Percentiles rank a stretch among this genome's conserved stretches.
These are phyloP conservation scores for Albifimbria verrucaria DNA, from an alignment of 2,329 filamentous ascomycete species.

Conservation along the genomic window DNA sequence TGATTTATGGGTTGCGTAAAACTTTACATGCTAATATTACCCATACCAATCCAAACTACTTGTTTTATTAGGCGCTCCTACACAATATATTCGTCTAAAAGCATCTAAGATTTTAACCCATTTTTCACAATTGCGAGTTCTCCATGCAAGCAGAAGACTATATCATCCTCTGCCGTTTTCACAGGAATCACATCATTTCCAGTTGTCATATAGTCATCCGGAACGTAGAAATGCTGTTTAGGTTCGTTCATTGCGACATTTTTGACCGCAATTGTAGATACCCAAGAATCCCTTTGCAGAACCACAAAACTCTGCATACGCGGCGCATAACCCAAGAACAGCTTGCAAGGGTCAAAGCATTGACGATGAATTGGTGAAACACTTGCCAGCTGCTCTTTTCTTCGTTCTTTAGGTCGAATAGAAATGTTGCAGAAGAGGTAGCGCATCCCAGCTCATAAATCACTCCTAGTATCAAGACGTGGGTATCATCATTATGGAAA, in stretches of 20 bases:
- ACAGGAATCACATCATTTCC: background rate
- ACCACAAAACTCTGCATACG: background rate
- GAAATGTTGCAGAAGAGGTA: background rate
- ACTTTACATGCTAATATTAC: too few species aligned
- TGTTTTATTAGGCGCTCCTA: too few species aligned
- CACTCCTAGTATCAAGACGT: background rate
- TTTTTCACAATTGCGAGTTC: background rate
- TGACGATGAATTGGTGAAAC: background rate
- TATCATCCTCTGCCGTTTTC: background rate
- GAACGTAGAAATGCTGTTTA: background rate
- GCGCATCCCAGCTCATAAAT: background rate
- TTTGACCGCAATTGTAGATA: background rate
- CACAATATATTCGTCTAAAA: background rate
- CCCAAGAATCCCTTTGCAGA: background rate
- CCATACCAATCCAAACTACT: too few species aligned
- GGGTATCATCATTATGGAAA: background rate
- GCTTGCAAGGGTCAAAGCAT: background rate
- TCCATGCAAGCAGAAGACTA: background rate
- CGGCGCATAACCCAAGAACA: background rate
- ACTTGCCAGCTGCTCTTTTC: background rate
- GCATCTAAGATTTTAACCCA: background rate
- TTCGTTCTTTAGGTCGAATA: background rate
- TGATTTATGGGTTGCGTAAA: too few species aligned
- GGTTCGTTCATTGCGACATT: background rate
- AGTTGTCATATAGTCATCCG: background rate